phyloP scores from a whole-genome alignment of 768 basidiomycete species.

The Amanita rubescens region DNA sequence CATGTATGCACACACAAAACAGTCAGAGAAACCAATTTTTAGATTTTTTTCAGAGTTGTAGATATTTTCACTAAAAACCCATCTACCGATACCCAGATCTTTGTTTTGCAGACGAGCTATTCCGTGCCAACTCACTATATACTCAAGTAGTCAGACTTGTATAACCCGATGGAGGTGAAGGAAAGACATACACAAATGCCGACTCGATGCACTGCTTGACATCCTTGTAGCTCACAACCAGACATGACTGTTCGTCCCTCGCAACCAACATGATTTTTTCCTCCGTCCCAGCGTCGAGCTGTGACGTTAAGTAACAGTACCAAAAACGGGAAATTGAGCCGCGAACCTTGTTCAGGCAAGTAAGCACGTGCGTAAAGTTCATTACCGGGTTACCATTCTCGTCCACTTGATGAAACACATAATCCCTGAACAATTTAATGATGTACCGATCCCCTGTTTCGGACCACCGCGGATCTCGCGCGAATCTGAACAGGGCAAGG shows the following conservation, averaged over 20 bases:
- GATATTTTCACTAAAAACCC: constrained; percentile 47
- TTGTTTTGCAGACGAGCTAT: not conserved
- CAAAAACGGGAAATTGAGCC: too few relatives aligned
- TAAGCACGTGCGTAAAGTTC: constrained; percentile 85
- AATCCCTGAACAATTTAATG: constrained; percentile 96
- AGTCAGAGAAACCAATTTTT: too few relatives aligned
- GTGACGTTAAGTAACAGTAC: not conserved
- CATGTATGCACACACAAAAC: too few relatives aligned
- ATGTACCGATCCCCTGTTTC: constrained; percentile 98
- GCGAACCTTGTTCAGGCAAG: constrained; percentile 86
- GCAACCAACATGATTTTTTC: constrained; percentile 94
- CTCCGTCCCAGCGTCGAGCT: constrained; percentile 92
- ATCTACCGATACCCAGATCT: not conserved
- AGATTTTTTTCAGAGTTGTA: constrained; percentile 65
- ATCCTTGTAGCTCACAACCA: constrained; percentile 90
- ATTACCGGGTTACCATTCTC: constrained; percentile 84
- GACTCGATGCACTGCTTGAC: constrained; percentile 80
- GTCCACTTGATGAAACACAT: constrained; percentile 96
- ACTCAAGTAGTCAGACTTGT: not conserved
- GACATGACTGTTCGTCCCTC: constrained; percentile 92
- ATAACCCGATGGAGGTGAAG: not conserved
- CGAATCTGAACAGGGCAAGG: constrained; percentile 50
- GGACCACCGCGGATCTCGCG: constrained; percentile 94
- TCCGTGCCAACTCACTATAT: not conserved
- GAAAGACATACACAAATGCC: constrained; percentile 42